A percentile compares a stretch with the other conserved stretches of the same genome.
Evolutionary conservation across 1,139 yeast genomes (phyloP).

Genomic region (Pichia terricola): DNA sequence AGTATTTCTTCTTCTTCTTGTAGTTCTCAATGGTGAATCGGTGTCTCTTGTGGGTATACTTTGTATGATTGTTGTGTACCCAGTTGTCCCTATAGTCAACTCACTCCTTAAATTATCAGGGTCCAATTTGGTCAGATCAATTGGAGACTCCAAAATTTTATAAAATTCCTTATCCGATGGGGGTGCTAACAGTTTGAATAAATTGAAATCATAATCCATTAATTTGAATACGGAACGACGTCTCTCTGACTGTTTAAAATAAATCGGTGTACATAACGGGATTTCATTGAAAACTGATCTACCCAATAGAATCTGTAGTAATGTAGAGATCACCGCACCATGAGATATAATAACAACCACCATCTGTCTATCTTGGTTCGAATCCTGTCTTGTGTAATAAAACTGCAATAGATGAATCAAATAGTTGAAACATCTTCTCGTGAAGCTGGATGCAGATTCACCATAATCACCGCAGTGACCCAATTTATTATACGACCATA

Average conservation of each 20-base stretch:
- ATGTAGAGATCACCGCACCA: conserved; percentile 27
- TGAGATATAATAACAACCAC: conserved; percentile 23
- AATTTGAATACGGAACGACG: conserved; percentile 20
- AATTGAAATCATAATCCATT: conserved; percentile 25
- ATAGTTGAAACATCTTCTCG: conserved; percentile 35
- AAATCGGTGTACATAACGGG: conserved; percentile 26
- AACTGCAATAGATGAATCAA: conserved; percentile 37
- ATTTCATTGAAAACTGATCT: conserved; percentile 25
- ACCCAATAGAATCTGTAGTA: conserved; percentile 23
- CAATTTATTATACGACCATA: conserved; percentile 24
- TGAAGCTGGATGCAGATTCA: conserved; percentile 23
- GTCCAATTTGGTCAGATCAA: conserved; percentile 21
- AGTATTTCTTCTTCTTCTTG: conserved; percentile 23
- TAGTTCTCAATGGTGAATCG: neutral
- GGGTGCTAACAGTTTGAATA: conserved; percentile 18
- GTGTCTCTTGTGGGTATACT: conserved; percentile 11
- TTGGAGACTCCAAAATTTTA: conserved; percentile 16
- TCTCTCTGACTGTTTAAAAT: conserved; percentile 19
- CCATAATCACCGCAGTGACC: conserved; percentile 29
- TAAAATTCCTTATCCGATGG: conserved; percentile 20
- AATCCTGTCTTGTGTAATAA: conserved; percentile 19
- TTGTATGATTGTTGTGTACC: conserved; percentile 15
- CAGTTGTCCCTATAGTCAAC: conserved; percentile 14
- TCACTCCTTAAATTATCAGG: conserved; percentile 20
- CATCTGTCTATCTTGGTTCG: conserved; percentile 19